Conservation (phyloP, 371 early-diverging fungal species). For the Mucor lusitanicus region DNA sequence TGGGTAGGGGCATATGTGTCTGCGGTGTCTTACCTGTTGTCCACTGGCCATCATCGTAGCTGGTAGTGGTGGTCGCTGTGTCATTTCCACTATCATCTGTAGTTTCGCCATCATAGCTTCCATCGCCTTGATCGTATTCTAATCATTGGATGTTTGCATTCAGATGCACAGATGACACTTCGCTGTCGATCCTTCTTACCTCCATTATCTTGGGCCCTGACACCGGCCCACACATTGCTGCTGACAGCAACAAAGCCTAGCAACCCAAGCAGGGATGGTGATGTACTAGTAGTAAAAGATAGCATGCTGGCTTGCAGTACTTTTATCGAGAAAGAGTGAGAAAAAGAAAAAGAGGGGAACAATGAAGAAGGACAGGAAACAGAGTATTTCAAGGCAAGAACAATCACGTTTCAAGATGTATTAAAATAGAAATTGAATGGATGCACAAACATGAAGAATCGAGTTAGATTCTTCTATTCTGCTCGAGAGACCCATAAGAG, state of each 20-base stretch:
- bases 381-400: not conserved
- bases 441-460: not conserved
- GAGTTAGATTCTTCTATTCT: not conserved
- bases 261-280: not conserved
- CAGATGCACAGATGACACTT: not conserved
- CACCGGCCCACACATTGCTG: conserved; percentile 17
- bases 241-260: conserved; percentile 4
- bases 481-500: not conserved
- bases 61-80: not conserved
- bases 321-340: conserved; percentile 2
- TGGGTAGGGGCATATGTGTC: not conserved
- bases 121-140: conserved; percentile 2
- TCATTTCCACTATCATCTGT: not conserved
- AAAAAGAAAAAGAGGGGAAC: not conserved
- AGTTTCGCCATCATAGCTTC: not conserved
- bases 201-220: conserved; percentile 15
- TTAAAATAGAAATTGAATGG: conserved; percentile 6
- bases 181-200: conserved; percentile 1
- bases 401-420: conserved; percentile 2
- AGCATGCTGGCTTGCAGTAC: conserved; percentile 11
- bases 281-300: not conserved
- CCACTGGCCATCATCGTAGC: conserved; percentile 11
- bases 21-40: conserved; percentile 5
- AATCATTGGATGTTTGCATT: no score
- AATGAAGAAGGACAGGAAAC: not conserved